A percentile compares a stretch with the other conserved stretches of the same genome.
Conservation (phyloP, 345 rosid species). For the Gossypium bickii region DNA sequence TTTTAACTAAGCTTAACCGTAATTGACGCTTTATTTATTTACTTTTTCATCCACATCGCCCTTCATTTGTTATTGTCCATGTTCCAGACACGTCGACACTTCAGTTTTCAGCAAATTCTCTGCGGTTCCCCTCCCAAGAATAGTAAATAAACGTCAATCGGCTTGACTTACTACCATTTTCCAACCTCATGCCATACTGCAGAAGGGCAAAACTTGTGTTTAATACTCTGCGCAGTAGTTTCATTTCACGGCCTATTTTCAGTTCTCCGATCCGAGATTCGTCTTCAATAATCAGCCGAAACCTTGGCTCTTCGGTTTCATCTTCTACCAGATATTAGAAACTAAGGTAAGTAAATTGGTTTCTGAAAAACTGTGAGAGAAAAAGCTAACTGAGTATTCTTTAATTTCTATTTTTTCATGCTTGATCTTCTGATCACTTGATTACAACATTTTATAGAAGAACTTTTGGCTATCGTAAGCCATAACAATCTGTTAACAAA, state of each 20-base stretch:
- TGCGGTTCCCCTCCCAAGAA: not conserved
- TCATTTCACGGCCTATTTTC: constrained; percentile 31
- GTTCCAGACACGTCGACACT: not conserved
- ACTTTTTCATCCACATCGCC: not conserved
- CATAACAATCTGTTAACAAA: too few species aligned
- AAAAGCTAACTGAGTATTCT: too few species aligned
- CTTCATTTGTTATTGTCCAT: not conserved
- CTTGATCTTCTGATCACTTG: too few species aligned
- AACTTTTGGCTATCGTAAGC: too few species aligned
- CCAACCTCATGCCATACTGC: constrained; percentile 47
- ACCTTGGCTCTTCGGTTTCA: constrained; percentile 24
- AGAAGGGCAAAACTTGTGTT: constrained; percentile 44
- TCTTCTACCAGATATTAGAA: too few species aligned
- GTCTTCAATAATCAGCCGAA: constrained; percentile 24
- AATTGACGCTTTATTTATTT: too few species aligned
- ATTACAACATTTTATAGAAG: too few species aligned
- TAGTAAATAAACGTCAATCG: not conserved
- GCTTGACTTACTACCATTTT: not conserved
- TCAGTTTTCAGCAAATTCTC: not conserved
- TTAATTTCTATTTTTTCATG: too few species aligned
- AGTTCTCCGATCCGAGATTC: constrained; percentile 31
- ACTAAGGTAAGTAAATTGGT: too few species aligned
- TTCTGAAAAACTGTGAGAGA: too few species aligned
- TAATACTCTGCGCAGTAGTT: constrained; percentile 38
- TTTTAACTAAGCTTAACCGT: too few species aligned